Evolutionary conservation across 441 rosid species (phyloP).

Genomic region (Eutrema salsugineum): DNA sequence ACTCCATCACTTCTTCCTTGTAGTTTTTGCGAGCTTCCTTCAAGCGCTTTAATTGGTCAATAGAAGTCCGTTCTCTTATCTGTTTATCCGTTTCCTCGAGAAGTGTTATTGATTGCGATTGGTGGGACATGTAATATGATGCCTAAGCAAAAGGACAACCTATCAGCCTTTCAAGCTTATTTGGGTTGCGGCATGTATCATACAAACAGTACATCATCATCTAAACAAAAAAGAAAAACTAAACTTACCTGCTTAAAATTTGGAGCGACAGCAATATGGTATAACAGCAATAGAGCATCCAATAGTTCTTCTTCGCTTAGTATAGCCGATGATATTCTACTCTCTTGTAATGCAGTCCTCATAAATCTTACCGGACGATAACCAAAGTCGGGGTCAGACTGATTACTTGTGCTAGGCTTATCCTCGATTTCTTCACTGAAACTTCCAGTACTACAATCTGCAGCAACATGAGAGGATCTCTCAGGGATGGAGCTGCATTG

Average conservation of each 20-base stretch:
- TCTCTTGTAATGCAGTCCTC: constrained; percentile 56
- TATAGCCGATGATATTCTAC: constrained; percentile 57
- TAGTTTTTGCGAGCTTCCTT: constrained; percentile 91
- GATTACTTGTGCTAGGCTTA: constrained; percentile 93
- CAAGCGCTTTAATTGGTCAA: constrained; percentile 75
- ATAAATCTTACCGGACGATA: constrained; percentile 59
- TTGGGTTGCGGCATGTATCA: not conserved
- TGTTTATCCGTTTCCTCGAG: constrained; percentile 95
- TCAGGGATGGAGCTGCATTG: constrained; percentile 67
- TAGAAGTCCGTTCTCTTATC: constrained; percentile 68
- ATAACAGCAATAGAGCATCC: constrained; percentile 72
- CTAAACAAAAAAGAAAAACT: not conserved
- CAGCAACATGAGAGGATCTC: constrained; percentile 82
- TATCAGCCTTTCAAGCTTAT: constrained; percentile 16
- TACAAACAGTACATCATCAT: not conserved
- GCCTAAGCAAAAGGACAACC: constrained; percentile 51
- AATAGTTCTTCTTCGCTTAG: constrained; percentile 93
- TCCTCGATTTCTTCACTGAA: constrained; percentile 86
- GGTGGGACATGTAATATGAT: constrained; percentile 83
- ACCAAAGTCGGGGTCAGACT: constrained; percentile 83
- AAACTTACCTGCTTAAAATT: constrained; percentile 87
- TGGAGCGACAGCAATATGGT: constrained; percentile 92
- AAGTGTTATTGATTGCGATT: constrained; percentile 76
- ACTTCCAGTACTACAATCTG: constrained; percentile 79
- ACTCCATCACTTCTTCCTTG: constrained; percentile 81